phyloP scores from a whole-genome alignment of 257 asterid species.

The Haberlea rhodopensis region DNA sequence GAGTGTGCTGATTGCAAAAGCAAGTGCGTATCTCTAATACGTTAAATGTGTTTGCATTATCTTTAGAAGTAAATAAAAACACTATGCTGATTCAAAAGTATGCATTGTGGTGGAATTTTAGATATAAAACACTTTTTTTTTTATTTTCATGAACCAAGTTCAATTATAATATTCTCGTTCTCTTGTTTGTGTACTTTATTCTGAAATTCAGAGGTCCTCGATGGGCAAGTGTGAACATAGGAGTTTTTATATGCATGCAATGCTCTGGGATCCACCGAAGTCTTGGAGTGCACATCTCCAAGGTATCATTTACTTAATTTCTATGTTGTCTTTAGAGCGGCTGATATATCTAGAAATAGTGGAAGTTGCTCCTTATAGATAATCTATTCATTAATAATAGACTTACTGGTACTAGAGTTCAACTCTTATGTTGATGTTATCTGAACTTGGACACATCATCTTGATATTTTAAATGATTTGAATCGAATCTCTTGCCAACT shows the following conservation, averaged over 20 bases:
- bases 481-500: background rate
- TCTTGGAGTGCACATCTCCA: slow-evolving; percentile 98
- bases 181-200: background rate
- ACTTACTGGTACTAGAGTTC: background rate
- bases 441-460: background rate
- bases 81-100: background rate
- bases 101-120: slow-evolving; percentile 6
- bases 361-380: slow-evolving; percentile 1
- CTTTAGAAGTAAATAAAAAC: background rate
- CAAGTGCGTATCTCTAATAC: slow-evolving; percentile 58
- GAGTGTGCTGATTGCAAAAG: slow-evolving; percentile 98
- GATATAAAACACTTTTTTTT: background rate
- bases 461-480: background rate
- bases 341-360: background rate
- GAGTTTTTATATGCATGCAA: slow-evolving; percentile 96
- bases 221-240: slow-evolving; percentile 99
- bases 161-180: background rate
- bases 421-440: background rate
- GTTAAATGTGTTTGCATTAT: slow-evolving; percentile 1
- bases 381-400: slow-evolving; percentile 4
- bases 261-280: slow-evolving; percentile 99
- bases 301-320: slow-evolving; percentile 48
- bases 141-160: slow-evolving; percentile 15
- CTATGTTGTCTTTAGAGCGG: background rate
- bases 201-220: slow-evolving; percentile 84